phyloP scores from a whole-genome alignment of 371 early-diverging fungal genomes.

The Mortierella sp. region DNA sequence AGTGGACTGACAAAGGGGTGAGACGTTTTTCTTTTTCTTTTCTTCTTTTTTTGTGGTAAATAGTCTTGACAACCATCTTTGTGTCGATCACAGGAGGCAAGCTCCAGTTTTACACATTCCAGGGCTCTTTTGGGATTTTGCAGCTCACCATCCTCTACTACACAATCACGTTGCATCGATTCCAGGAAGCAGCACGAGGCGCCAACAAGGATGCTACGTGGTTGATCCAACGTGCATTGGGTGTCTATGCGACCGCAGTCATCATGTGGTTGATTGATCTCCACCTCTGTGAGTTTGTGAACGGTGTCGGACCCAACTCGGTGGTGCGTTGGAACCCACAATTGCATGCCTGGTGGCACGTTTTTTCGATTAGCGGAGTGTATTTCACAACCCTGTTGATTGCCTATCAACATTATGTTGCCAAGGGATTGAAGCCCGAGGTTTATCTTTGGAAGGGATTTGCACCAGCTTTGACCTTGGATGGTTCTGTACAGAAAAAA shows the following conservation, averaged over 20 bases:
- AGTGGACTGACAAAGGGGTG: background rate
- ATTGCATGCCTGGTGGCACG: conserved; percentile 52
- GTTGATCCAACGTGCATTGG: conserved; percentile 40
- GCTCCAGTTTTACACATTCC: conserved; percentile 49
- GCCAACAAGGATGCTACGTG: conserved; percentile 20
- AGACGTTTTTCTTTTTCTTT: background rate
- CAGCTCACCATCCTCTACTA: conserved; percentile 38
- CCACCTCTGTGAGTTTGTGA: conserved; percentile 47
- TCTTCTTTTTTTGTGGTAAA: background rate
- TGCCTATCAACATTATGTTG: conserved; percentile 46
- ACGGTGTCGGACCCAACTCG: conserved; percentile 43
- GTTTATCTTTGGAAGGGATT: conserved; percentile 46
- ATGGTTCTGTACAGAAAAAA: conserved; percentile 2
- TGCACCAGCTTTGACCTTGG: conserved; percentile 33
- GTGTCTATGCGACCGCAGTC: conserved; percentile 38
- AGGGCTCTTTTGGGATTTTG: conserved; percentile 47
- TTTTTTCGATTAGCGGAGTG: conserved; percentile 38
- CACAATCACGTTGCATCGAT: conserved; percentile 27
- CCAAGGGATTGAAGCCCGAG: conserved; percentile 26
- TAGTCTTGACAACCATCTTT: conserved; percentile 35
- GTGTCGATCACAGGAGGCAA: conserved; percentile 44
- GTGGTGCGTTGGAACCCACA: conserved; percentile 49
- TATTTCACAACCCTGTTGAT: conserved; percentile 43
- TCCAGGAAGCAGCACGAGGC: conserved; percentile 19
- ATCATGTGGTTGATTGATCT: conserved; percentile 45